These are phyloP conservation scores for Schizophyllum amplum DNA, from an alignment of 1,284 basidiomycete genomes.

Conservation along the genomic window DNA sequence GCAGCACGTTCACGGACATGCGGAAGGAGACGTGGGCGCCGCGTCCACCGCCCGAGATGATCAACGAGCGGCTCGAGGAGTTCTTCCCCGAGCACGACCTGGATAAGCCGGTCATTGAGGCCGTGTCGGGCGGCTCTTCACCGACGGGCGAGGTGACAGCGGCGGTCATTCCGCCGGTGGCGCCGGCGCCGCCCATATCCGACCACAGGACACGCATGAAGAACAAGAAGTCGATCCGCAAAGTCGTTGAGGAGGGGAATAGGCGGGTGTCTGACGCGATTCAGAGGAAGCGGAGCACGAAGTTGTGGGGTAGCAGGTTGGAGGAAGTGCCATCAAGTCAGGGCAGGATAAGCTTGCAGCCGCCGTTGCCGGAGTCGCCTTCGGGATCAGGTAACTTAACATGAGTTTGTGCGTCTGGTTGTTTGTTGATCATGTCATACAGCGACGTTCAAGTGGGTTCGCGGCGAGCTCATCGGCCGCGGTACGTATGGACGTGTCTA, in stretches of 20 bases:
- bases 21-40: conserved; percentile 70
- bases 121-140: conserved; percentile 68
- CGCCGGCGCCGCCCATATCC: conserved; percentile 24
- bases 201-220: conserved; percentile 35
- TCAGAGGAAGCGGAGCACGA: conserved; percentile 77
- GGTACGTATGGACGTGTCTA: conserved; percentile 97
- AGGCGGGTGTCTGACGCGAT: conserved; percentile 31
- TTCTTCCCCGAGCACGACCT: conserved; percentile 97
- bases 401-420: conserved; percentile 13
- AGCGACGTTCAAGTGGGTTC: conserved; percentile 98
- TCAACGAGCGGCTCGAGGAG: conserved; percentile 89
- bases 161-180: not conserved
- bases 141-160: conserved; percentile 37
- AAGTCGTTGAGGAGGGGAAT: conserved; percentile 82
- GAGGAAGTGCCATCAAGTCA: conserved; percentile 78
- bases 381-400: conserved; percentile 3
- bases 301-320: conserved; percentile 90
- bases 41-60: conserved; percentile 88
- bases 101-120: conserved; percentile 92
- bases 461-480: conserved; percentile 94
- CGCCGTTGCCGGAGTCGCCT: conserved; percentile 28
- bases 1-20: conserved; percentile 53
- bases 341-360: conserved; percentile 41
- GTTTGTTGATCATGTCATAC: conserved; percentile 1
- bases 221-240: conserved; percentile 83